Percentiles rank a stretch among this genome's conserved stretches.
Evolutionary conservation across 768 basidiomycete genomes (phyloP).

Genomic region (Kwoniella newhampshirensis): DNA sequence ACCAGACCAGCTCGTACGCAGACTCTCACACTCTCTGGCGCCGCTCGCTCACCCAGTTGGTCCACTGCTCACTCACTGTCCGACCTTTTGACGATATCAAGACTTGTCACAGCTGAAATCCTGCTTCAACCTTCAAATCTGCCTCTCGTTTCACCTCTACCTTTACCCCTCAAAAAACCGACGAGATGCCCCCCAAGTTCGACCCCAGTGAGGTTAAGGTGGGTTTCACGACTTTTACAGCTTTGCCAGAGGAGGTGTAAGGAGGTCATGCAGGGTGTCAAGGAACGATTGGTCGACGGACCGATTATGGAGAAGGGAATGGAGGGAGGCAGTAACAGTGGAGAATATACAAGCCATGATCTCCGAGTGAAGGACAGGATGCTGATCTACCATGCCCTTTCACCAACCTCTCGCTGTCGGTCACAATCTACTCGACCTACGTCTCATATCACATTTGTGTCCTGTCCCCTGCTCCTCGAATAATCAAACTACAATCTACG

Average conservation of each 20-base stretch:
- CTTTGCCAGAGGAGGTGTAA: not conserved
- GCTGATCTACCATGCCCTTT: not conserved
- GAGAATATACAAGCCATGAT: too few relatives aligned
- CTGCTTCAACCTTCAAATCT: slow-evolving; percentile 6
- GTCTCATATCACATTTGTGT: not conserved
- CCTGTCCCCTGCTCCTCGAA: not conserved
- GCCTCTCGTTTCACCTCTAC: slow-evolving; percentile 11
- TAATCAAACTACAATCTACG: not conserved
- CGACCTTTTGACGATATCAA: too few relatives aligned
- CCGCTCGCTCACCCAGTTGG: too few relatives aligned
- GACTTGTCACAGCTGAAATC: too few relatives aligned
- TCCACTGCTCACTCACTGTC: too few relatives aligned
- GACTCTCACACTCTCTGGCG: too few relatives aligned
- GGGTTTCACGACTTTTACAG: slow-evolving; percentile 18
- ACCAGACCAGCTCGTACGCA: too few relatives aligned
- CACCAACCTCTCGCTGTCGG: not conserved
- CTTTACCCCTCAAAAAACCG: slow-evolving; percentile 21
- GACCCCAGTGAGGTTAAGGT: slow-evolving; percentile 94
- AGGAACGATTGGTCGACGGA: not conserved
- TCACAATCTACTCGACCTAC: not conserved
- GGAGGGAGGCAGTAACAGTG: not conserved
- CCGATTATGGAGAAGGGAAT: not conserved
- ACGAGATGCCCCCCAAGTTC: slow-evolving; percentile 55
- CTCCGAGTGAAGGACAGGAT: not conserved
- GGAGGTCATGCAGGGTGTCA: not conserved